Evolutionary conservation across 305 asterid species (phyloP), one percentile per base, ranked within the genome.

Genomic region (Stenogyne calaminthoides): DNA sequence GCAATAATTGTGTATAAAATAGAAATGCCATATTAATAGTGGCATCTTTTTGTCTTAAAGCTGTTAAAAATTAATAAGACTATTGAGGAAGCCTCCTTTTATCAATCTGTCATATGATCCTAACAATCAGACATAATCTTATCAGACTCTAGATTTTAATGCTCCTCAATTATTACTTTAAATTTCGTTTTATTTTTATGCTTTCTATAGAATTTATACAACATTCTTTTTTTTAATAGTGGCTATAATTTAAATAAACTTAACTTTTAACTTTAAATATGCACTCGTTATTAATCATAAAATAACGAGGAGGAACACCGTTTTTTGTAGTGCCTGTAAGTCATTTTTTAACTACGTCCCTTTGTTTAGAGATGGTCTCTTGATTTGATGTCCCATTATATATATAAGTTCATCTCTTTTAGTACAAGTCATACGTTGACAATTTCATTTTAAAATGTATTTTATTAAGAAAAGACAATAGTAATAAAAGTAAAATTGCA

Each of bases 51-150:
- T 80, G 81, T 77, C 81, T 64, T 58, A 75, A 70, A 76, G 71
- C 79, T 73, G 81, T 77, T 63, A 73, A 72, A 62, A 77, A 66
- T 77, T 65, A 80, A 73, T 69, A 71, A 76, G 74, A 73, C 47
- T 67, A 20, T 73, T 68, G 74, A 76, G 77, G 76, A 62, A 80
- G 59, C 29, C 59, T 73, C n/a, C n/a, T 65, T 63, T 56, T 51
- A 20, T 57, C 73, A 67, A 51, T 72, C 80, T 71, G 77, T 79
- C 77, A 76, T 76, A 65, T 47, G 65, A 77, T 74, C 81, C 81
- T 77, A 77, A 77, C 81, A 77, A 72, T 75, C 67, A 73, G 77
- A 70, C 78, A 25, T 52, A 64, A 66, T n/a, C n/a, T 65, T 44
- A 51, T 44, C 59, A 18, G 10, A 22, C 37, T 42, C 15, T 56